These are phyloP conservation scores for Fusarium ambrosium DNA, from an alignment of 2,329 filamentous ascomycete genomes.

Conservation along the genomic window DNA sequence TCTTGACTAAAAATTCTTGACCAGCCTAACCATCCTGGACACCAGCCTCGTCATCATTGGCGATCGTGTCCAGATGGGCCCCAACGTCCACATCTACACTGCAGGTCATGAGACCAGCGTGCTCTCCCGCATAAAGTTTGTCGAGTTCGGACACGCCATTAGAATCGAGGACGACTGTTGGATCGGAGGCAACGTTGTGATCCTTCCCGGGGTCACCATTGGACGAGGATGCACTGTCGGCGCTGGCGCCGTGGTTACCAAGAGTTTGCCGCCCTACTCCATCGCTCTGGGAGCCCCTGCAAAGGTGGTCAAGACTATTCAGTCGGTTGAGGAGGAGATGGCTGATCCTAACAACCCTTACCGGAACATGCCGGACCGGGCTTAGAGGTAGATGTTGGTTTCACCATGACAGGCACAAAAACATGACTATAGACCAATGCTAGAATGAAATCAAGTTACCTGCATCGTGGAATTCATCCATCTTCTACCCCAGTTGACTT, in stretches of 20 bases:
- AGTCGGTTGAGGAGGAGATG: slow-evolving; percentile 51
- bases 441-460: not conserved
- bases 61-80: slow-evolving; percentile 77
- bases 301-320: slow-evolving; percentile 62
- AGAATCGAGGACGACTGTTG: slow-evolving; percentile 67
- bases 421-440: not conserved
- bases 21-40: slow-evolving; percentile 75
- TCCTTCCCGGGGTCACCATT: slow-evolving; percentile 67
- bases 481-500: not conserved
- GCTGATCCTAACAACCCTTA: slow-evolving; percentile 45
- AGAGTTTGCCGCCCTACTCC: slow-evolving; percentile 61
- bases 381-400: not conserved
- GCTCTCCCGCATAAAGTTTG: slow-evolving; percentile 59
- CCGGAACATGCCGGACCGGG: slow-evolving; percentile 47
- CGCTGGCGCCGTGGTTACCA: slow-evolving; percentile 65
- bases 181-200: slow-evolving; percentile 64
- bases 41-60: slow-evolving; percentile 80
- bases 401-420: not conserved
- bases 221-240: slow-evolving; percentile 66
- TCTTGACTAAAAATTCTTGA: rapidly evolving
- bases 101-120: slow-evolving; percentile 79
- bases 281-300: slow-evolving; percentile 65
- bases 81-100: slow-evolving; percentile 78
- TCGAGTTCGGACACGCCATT: slow-evolving; percentile 63
- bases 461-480: not conserved